Evolutionary conservation across 371 early-diverging fungal genomes (phyloP).

Genomic region (Thermomucor indicae-seudaticae): DNA sequence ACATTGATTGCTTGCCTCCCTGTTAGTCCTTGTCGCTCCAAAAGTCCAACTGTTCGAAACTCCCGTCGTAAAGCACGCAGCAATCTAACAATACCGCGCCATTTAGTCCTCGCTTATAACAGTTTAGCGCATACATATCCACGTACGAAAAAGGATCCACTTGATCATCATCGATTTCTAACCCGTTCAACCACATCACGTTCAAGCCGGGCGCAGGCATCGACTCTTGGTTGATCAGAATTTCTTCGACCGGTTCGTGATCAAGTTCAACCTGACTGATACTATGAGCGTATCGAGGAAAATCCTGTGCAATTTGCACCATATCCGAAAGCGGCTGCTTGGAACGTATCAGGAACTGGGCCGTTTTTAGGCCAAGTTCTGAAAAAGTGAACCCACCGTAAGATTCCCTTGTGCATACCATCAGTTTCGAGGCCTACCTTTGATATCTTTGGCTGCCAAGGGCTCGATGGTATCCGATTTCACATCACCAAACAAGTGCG

Average conservation of each 20-base stretch:
- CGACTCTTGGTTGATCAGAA: slow-evolving; percentile 28
- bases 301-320: slow-evolving; percentile 67
- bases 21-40: slow-evolving; percentile 51
- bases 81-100: slow-evolving; percentile 9
- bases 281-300: slow-evolving; percentile 80
- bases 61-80: slow-evolving; percentile 25
- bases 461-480: slow-evolving; percentile 56
- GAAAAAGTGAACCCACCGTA: not conserved
- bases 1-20: slow-evolving; percentile 63
- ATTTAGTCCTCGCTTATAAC: slow-evolving; percentile 7
- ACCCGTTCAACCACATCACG: slow-evolving; percentile 69
- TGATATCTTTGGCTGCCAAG: slow-evolving; percentile 53
- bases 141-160: slow-evolving; percentile 68
- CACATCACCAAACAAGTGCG: slow-evolving; percentile 26
- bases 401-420: not conserved
- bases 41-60: slow-evolving; percentile 26
- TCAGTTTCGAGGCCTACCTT: not conserved
- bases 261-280: slow-evolving; percentile 48
- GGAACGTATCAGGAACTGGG: slow-evolving; percentile 60
- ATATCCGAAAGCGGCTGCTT: slow-evolving; percentile 60
- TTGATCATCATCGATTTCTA: slow-evolving; percentile 44
- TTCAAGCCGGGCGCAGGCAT: slow-evolving; percentile 26
- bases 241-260: slow-evolving; percentile 19
- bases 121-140: not conserved
- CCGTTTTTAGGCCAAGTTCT: slow-evolving; percentile 64